Evolutionary conservation across 257 asterid genomes (phyloP).

Genomic region (Thymus mandschuricus): DNA sequence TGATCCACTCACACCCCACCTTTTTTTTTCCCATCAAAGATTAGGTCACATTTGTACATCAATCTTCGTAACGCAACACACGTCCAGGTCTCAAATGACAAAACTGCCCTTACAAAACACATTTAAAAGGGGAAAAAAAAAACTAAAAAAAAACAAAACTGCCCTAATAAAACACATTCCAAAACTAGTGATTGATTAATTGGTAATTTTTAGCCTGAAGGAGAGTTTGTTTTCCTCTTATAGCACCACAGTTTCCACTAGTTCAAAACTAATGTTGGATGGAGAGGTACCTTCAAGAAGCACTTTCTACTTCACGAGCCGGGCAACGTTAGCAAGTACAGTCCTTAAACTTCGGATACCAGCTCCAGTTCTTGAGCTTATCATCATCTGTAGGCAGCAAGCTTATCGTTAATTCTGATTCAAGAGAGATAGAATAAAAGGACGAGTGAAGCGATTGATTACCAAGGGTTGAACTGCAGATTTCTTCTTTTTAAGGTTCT

Average conservation of each 20-base stretch:
- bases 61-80: background rate
- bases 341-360: conserved; percentile 92
- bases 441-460: conserved; percentile 14
- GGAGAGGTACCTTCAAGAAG: conserved; percentile 25
- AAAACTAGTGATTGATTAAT: no score
- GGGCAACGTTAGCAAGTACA: conserved; percentile 74
- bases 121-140: no score
- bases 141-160: no score
- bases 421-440: conserved; percentile 12
- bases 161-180: no score
- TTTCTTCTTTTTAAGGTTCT: conserved; percentile 82
- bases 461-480: conserved; percentile 94
- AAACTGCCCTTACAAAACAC: background rate
- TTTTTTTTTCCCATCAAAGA: background rate
- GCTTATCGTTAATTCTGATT: conserved; percentile 7
- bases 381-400: conserved; percentile 76
- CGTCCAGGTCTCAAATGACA: background rate
- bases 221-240: background rate
- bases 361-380: conserved; percentile 94
- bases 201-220: conserved; percentile 8
- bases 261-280: conserved; percentile 16
- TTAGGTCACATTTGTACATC: conserved; percentile 13
- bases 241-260: background rate
- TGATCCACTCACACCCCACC: conserved; percentile 1
- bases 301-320: conserved; percentile 54